Percentiles rank a stretch among this genome's conserved stretches.
Conservation (phyloP, 2,329 filamentous ascomycete species). For the Apiospora hydei region DNA sequence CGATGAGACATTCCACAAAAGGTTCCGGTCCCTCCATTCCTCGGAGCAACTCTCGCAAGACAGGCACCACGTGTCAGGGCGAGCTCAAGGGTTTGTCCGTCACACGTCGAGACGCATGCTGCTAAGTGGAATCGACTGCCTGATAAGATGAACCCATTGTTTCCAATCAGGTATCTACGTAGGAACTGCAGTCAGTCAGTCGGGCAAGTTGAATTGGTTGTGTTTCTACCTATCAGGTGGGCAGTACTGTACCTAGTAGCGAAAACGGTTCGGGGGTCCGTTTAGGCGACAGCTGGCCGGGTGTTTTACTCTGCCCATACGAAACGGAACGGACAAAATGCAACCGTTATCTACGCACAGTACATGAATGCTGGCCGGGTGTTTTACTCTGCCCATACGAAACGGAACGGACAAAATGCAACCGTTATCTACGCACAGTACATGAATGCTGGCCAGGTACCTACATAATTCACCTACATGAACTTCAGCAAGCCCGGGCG, state of each 20-base stretch:
- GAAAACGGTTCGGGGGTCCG: not conserved
- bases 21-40: not conserved
- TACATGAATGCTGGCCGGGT: not conserved
- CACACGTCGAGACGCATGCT: not conserved
- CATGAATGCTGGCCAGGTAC: not conserved
- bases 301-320: not conserved
- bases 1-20: slow-evolving; percentile 11
- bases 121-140: not conserved
- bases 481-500: not conserved
- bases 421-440: slow-evolving; percentile 1
- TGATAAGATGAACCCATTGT: not conserved
- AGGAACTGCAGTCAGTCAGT: not conserved
- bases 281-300: not conserved
- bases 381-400: not conserved
- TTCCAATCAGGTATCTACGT: not conserved
- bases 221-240: not conserved
- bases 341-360: not conserved
- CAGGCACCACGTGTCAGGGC: slow-evolving; percentile 3
- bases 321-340: not conserved
- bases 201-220: not conserved
- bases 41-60: slow-evolving; percentile 5
- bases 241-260: not conserved
- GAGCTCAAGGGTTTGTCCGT: not conserved
- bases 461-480: not conserved
- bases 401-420: not conserved